Base-by-base conservation (phyloP, 2,329 filamentous ascomycete genomes). In the Fusarium neocosmosporiellum region DNA sequence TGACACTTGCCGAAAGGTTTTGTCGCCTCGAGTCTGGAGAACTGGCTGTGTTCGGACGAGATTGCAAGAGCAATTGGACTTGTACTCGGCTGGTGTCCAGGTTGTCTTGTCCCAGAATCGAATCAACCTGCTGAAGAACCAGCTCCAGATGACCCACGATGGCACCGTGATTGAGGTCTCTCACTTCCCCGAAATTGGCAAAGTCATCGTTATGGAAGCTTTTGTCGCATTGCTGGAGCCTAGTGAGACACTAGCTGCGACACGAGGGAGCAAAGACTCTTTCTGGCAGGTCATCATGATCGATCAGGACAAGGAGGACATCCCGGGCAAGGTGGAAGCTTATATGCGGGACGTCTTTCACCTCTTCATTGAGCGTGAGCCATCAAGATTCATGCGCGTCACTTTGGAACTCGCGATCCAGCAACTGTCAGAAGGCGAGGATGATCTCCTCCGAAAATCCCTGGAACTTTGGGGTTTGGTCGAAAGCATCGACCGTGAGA, bases 391-490 rank as follows among this genome's bases (percentile, higher is more conserved):
- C 68, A 89, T 91, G 80, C 86, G 86, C 13, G 84, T 88, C 22
- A 90, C 89, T 3, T 83, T 92, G 34, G 85, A 88, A 55, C 86
- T 86, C n/a, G 87, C 87, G 1, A 81, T 83, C 39, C 80, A 86
- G 59, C 86, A 85, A 14, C 76, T 82, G 6, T 79, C 85, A 54
- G 86, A 85, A 8, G 83, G 84, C 37, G 82, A 84, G n/a, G 88
- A 90, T 69, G 85, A 88, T 63, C 81, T 91, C 14, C 81, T 92
- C 8, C 85, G 85, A 61, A 86, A 88, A 66, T 88, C 89, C 2
- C 83, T 92, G 6, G 89, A 92, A 77, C 84, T 92, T 3, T 92
- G 90, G 90, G 88, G 88, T 0, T 84, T 90, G 7, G 89, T 92
- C 6, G 90, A 92, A 77, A 89, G 91, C 53, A 88, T 92, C 66